Percentiles rank a stretch among this genome's conserved stretches.
Conservation (phyloP, 352 stramenopile genomes). For the Blastocystis sp. region DNA sequence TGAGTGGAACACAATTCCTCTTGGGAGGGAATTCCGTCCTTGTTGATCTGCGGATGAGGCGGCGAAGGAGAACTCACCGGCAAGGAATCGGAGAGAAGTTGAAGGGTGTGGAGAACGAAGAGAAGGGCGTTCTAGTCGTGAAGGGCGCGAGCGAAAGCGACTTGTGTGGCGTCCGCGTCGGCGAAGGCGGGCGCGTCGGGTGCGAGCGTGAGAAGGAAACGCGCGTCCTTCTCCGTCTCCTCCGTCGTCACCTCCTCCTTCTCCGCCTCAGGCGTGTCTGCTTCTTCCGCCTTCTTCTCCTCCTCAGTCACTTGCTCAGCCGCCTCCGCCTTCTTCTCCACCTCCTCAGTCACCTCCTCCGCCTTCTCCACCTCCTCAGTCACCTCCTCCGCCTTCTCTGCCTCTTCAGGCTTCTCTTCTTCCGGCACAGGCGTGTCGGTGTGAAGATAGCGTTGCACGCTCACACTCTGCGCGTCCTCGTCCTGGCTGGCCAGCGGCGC, state of each 20-base stretch:
- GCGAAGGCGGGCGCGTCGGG: background rate
- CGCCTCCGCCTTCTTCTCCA: background rate
- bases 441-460: slow-evolving; percentile 39
- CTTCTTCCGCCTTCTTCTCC: background rate
- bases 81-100: slow-evolving; percentile 1
- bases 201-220: background rate
- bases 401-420: background rate
- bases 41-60: background rate
- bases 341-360: background rate
- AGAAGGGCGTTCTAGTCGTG: background rate
- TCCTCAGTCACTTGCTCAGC: background rate
- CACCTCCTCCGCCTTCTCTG: background rate
- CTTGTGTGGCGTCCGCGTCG: background rate
- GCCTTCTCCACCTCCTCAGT: background rate
- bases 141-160: background rate
- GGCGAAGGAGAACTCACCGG: background rate
- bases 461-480: background rate
- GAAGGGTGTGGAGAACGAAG: background rate
- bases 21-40: background rate
- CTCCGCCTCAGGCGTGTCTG: background rate
- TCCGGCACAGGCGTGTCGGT: background rate
- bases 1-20: background rate
- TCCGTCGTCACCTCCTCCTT: background rate
- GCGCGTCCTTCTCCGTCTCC: background rate
- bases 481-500: background rate